Conservation (phyloP, 106 monocot species). For the Acorus calamus region DNA sequence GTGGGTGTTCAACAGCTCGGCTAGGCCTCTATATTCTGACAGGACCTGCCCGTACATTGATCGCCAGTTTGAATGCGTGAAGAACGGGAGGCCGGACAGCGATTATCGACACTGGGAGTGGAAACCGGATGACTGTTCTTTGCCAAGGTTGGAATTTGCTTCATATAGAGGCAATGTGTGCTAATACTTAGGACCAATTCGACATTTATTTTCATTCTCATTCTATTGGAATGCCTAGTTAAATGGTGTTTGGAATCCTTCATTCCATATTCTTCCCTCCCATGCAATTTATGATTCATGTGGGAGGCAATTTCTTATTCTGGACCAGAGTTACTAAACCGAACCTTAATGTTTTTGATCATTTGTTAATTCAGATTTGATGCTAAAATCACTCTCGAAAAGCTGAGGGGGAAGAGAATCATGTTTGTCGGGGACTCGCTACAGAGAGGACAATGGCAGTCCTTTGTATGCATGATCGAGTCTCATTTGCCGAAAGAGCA, state of each 20-base stretch:
- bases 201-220: too few relatives aligned
- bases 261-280: too few relatives aligned
- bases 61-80: conserved; percentile 33
- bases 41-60: conserved; percentile 71
- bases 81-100: conserved; percentile 69
- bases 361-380: conserved; percentile 31
- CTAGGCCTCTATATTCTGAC: conserved; percentile 37
- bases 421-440: conserved; percentile 71
- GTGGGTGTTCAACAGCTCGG: conserved; percentile 58
- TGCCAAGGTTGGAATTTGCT: conserved; percentile 47
- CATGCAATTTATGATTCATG: too few relatives aligned
- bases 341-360: not conserved
- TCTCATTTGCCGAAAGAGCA: conserved; percentile 32
- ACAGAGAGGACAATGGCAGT: conserved; percentile 47
- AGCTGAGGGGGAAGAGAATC: conserved; percentile 60
- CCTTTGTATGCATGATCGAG: conserved; percentile 48
- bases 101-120: conserved; percentile 78
- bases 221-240: too few relatives aligned
- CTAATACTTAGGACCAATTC: not conserved
- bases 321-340: too few relatives aligned
- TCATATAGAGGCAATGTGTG: not conserved
- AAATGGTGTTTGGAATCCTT: too few relatives aligned
- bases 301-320: too few relatives aligned
- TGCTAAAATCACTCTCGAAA: conserved; percentile 30
- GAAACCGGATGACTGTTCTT: conserved; percentile 54